These are phyloP conservation scores for Linanthus parryae DNA, from an alignment of 148 eudicot species.

Conservation along the genomic window DNA sequence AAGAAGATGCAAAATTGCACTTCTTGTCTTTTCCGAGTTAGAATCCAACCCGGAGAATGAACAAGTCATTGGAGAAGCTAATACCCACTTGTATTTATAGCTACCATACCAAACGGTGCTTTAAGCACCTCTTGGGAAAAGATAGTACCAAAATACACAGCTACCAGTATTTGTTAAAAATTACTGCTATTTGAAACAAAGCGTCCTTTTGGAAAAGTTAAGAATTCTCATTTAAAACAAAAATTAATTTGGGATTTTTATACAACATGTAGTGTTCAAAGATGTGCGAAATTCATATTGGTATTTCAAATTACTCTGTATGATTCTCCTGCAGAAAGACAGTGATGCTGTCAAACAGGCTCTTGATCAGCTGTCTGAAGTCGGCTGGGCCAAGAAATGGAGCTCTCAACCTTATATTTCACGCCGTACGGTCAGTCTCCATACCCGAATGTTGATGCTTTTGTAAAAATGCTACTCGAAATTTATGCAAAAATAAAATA, in stretches of 20 bases:
- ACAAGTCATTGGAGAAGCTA: too few relatives aligned
- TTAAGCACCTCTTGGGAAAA: too few relatives aligned
- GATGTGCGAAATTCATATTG: not conserved
- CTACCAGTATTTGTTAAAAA: not conserved
- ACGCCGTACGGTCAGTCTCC: conserved; percentile 68
- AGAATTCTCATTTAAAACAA: not conserved
- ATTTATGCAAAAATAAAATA: conserved; percentile 8
- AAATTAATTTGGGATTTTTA: not conserved
- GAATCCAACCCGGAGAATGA: too few relatives aligned
- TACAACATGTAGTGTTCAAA: not conserved
- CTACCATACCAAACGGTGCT: too few relatives aligned
- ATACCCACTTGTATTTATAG: too few relatives aligned
- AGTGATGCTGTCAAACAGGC: conserved; percentile 90
- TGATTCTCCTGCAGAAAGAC: conserved; percentile 61
- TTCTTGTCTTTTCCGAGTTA: too few relatives aligned
- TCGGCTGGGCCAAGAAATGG: conserved; percentile 95
- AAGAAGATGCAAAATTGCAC: too few relatives aligned
- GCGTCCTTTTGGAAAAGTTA: too few relatives aligned
- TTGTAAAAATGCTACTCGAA: conserved; percentile 17
- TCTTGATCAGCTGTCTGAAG: conserved; percentile 72
- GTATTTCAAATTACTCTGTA: not conserved
- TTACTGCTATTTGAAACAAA: too few relatives aligned
- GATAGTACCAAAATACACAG: too few relatives aligned
- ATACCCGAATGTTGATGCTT: conserved; percentile 7
- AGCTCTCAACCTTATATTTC: conserved; percentile 93